phyloP scores from a whole-genome alignment of 2,329 filamentous ascomycete genomes.

The Pseudocercospora macadamiae region DNA sequence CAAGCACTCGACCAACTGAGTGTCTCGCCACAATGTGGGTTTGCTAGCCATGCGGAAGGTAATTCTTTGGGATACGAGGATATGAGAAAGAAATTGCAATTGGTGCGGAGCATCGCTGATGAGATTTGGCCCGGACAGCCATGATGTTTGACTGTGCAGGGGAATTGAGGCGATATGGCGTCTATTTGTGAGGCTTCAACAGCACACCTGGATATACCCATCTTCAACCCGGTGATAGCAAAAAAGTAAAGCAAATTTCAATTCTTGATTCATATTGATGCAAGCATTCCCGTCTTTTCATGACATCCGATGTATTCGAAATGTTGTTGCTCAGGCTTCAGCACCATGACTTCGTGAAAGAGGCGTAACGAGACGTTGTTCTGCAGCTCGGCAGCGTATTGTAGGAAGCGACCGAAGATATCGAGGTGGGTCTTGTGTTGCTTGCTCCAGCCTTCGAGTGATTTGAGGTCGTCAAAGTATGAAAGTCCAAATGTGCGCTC shows the following conservation, averaged over 20 bases:
- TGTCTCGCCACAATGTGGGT: slow-evolving; percentile 64
- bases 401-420: slow-evolving; percentile 30
- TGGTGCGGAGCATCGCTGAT: slow-evolving; percentile 73
- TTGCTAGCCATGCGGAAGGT: slow-evolving; percentile 71
- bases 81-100: slow-evolving; percentile 71
- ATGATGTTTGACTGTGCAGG: too few species aligned
- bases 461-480: slow-evolving; percentile 30
- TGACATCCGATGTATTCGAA: slow-evolving; percentile 33
- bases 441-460: slow-evolving; percentile 31
- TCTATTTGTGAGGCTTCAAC: too few species aligned
- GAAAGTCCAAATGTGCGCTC: slow-evolving; percentile 32
- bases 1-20: slow-evolving; percentile 70
- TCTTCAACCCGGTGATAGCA: neutral
- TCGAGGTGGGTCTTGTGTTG: slow-evolving; percentile 31
- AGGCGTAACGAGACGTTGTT: slow-evolving; percentile 26
- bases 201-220: slow-evolving; percentile 4
- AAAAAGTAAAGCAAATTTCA: too few species aligned
- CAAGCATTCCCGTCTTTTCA: slow-evolving; percentile 27
- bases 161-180: too few species aligned
- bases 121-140: slow-evolving; percentile 68
- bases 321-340: slow-evolving; percentile 27
- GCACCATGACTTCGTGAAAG: slow-evolving; percentile 32
- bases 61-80: slow-evolving; percentile 63
- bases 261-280: slow-evolving; percentile 3
- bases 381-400: slow-evolving; percentile 30